A percentile compares a stretch with the other conserved stretches of the same genome.
phyloP scores from a whole-genome alignment of 2,329 filamentous ascomycete genomes.

The Teratosphaeria pseudoeucalypti region DNA sequence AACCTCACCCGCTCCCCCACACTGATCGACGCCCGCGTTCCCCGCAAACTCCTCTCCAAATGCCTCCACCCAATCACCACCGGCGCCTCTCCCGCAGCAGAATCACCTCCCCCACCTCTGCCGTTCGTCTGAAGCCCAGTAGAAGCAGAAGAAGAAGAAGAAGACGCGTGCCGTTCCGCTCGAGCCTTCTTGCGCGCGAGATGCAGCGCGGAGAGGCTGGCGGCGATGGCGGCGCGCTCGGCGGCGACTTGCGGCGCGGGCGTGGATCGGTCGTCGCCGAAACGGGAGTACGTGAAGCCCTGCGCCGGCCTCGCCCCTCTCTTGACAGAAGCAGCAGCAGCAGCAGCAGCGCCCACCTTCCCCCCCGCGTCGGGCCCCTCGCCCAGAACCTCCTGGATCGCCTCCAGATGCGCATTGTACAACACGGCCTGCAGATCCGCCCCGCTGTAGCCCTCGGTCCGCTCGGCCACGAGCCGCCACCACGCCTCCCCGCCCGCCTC shows the following conservation, averaged over 20 bases:
- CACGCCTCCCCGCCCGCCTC: conserved; percentile 44
- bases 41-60: conserved; percentile 63
- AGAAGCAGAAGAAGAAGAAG: conserved; percentile 8
- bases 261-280: conserved; percentile 44
- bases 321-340: background rate
- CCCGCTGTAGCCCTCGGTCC: conserved; percentile 84
- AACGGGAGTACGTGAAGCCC: conserved; percentile 65
- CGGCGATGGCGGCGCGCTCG: conserved; percentile 65
- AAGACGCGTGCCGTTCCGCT: conserved; percentile 33
- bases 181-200: conserved; percentile 55
- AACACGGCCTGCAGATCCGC: conserved; percentile 91
- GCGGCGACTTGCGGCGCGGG: conserved; percentile 32
- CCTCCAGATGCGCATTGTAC: conserved; percentile 93
- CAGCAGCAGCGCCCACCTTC: conserved; percentile 4
- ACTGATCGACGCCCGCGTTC: conserved; percentile 74
- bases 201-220: conserved; percentile 76
- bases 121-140: conserved; percentile 6
- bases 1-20: conserved; percentile 64
- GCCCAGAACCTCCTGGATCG: conserved; percentile 81
- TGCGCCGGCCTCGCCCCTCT: conserved; percentile 1
- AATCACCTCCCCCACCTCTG: background rate
- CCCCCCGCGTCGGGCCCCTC: conserved; percentile 28
- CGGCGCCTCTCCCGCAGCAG: background rate
- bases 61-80: conserved; percentile 70
- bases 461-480: conserved; percentile 54